phyloP scores from a whole-genome alignment of 768 basidiomycete species.

The Mycena leptocephala region DNA sequence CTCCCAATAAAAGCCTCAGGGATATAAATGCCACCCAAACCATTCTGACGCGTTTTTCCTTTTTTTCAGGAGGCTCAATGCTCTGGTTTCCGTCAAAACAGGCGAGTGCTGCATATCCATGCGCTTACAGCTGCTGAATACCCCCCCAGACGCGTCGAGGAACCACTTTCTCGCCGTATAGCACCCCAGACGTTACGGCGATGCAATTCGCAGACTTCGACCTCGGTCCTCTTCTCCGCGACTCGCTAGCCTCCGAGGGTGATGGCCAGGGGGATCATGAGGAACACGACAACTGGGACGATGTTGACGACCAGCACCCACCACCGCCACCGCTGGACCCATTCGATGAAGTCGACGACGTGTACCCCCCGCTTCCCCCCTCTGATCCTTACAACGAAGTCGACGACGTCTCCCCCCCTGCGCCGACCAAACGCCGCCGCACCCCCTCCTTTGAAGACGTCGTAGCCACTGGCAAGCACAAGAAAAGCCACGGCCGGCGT shows the following conservation, averaged over 20 bases:
- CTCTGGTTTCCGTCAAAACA: no score
- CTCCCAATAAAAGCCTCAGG: not conserved
- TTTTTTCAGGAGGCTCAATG: no score
- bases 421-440: not conserved
- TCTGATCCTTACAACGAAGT: not conserved
- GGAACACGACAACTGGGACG: not conserved
- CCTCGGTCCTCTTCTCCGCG: no score
- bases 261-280: not conserved
- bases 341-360: not conserved
- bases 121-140: no score
- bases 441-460: not conserved
- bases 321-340: not conserved
- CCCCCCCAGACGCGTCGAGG: no score
- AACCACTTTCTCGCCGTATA: no score
- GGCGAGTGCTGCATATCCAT: no score
- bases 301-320: not conserved
- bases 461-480: not conserved
- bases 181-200: no score
- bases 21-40: no score
- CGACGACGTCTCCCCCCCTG: not conserved
- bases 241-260: not conserved
- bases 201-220: no score
- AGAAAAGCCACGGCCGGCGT: no score
- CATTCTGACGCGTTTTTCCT: no score
- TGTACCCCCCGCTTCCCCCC: not conserved